Base-by-base conservation (phyloP, 345 rosid species). In the Toxicodendron radicans region DNA sequence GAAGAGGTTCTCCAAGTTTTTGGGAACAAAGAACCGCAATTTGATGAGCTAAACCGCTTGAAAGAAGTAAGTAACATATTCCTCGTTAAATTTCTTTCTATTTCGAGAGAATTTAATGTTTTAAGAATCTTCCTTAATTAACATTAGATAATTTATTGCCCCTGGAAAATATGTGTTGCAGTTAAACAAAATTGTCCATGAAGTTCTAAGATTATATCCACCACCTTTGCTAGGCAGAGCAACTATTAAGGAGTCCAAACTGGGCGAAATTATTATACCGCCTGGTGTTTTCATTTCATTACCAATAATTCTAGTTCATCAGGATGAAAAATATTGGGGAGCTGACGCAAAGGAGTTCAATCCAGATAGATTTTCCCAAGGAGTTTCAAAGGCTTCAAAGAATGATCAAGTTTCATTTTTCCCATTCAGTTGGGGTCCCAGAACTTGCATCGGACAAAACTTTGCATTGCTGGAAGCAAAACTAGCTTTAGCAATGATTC, bases 371-470 rank as follows among this genome's bases (percentile, higher is more conserved):
- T 87, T 91, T 72, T 68, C 51, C 1, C 85, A 82, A 27, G 91
- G 91, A 23, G 51, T 89, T 57, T 81, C 89, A 27, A 84, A 82
- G 68, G 94, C 94, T 49, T 82, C 91, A 17, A 85, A 83, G 52
- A 70, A 5, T 7, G 43, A 78, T 72, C 87, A 84, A 9, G 72
- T 75, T 14, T 75, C 86, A 5, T 88, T 80, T 74, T 75, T 89
- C 12, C 84, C 89, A 1, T 91, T 91, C 10, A 85, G 84, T 9
- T 72, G 83, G 84, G 93, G 97, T 46, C 92, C 90, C 1, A 77
- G 94, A 79, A 75, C 27, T 3, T 92, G 97, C 81, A 78, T 91
- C 0, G 94, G 97, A 2, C 91, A 86, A 76, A 89, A 81, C 76
- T 88, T 88, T 27, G 85, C 97, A 1, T 32, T 88, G 73, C 32